phyloP scores from a whole-genome alignment of 2,329 filamentous ascomycete genomes.

The Annulohypoxylon truncatum region DNA sequence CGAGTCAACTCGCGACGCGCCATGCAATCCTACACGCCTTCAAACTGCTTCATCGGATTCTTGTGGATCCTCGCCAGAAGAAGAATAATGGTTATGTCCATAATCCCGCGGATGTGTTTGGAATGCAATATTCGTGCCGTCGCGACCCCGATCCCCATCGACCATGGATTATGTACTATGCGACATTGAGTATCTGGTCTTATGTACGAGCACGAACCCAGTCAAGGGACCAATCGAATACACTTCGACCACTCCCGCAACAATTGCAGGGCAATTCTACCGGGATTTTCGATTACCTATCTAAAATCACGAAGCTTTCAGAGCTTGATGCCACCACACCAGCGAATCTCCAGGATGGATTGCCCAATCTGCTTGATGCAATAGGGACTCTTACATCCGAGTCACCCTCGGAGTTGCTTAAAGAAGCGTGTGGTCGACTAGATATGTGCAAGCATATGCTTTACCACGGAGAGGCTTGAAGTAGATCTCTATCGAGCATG shows the following conservation, averaged over 20 bases:
- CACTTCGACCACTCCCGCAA: constrained; percentile 55
- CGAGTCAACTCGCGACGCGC: constrained; percentile 76
- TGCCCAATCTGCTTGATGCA: constrained; percentile 60
- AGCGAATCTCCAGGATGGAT: constrained; percentile 70
- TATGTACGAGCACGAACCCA: constrained; percentile 85
- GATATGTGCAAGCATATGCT: constrained; percentile 73
- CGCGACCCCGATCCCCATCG: constrained; percentile 85
- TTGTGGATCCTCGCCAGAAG: constrained; percentile 65
- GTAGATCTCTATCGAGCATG: too few species aligned
- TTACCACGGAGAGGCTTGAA: constrained; percentile 41
- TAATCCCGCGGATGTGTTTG: constrained; percentile 48
- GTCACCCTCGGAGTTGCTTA: constrained; percentile 73
- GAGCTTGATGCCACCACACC: constrained; percentile 76
- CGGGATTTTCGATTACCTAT: constrained; percentile 58
- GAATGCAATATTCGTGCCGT: constrained; percentile 74
- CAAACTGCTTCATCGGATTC: constrained; percentile 80
- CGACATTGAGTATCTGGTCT: constrained; percentile 85
- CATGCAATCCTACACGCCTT: constrained; percentile 89
- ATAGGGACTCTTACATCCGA: constrained; percentile 58
- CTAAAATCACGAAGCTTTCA: constrained; percentile 75
- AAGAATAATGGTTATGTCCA: constrained; percentile 43
- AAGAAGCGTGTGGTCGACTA: constrained; percentile 79
- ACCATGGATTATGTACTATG: constrained; percentile 92
- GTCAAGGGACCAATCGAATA: constrained; percentile 62
- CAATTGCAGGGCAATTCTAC: constrained; percentile 46